Evolutionary conservation across 1,284 basidiomycete species (phyloP).

Genomic region (Ganoderma meredithae): DNA sequence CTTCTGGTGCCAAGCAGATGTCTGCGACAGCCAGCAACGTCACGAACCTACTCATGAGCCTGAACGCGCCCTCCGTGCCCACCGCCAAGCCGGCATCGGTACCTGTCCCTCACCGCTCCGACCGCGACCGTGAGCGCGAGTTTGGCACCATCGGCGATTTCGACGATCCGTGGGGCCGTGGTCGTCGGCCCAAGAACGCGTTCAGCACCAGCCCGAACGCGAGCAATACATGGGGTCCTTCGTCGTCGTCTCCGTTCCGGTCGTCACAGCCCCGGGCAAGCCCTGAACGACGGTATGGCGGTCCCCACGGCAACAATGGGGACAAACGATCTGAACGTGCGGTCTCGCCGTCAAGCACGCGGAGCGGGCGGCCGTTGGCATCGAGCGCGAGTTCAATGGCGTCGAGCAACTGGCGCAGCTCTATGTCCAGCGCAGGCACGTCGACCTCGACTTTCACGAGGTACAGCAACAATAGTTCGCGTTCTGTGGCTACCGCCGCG

Average conservation of each 20-base stretch:
- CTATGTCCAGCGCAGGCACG: constrained; percentile 73
- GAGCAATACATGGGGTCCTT: constrained; percentile 43
- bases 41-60: constrained; percentile 71
- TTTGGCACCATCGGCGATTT: constrained; percentile 2
- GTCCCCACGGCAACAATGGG: constrained; percentile 24
- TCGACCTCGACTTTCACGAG: constrained; percentile 73
- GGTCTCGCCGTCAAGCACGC: constrained; percentile 62
- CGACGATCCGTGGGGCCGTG: constrained; percentile 35
- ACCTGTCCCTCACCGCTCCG: constrained; percentile 14
- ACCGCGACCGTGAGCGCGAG: constrained; percentile 17
- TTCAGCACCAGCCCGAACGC: constrained; percentile 32
- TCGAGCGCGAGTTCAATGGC: constrained; percentile 66
- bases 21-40: constrained; percentile 73
- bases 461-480: constrained; percentile 77
- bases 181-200: constrained; percentile 35
- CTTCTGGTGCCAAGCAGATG: constrained; percentile 45
- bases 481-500: constrained; percentile 78
- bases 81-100: constrained; percentile 35
- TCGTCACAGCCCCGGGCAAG: constrained; percentile 25
- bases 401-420: constrained; percentile 78
- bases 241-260: constrained; percentile 28
- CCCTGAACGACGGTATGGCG: constrained; percentile 32
- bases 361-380: constrained; percentile 57
- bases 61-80: constrained; percentile 52
- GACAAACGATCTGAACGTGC: constrained; percentile 46